Percentiles rank a stretch among this genome's conserved stretches.
Conservation (phyloP, 2,329 filamentous ascomycete genomes). For the Colletotrichum sp. region DNA sequence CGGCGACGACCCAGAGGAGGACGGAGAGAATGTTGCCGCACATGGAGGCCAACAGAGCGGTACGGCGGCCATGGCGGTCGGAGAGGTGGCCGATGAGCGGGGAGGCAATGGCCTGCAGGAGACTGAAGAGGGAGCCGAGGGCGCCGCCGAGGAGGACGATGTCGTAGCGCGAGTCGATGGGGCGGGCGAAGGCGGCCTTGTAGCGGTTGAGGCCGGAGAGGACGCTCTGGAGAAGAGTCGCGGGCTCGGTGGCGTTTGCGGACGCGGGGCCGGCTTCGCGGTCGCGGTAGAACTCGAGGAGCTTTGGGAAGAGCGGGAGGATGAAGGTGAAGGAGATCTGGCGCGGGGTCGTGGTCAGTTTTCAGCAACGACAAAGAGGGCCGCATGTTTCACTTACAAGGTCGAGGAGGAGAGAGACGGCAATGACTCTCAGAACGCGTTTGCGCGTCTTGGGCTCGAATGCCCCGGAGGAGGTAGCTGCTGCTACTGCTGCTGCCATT, state of each 20-base stretch:
- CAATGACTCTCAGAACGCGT: conserved; percentile 84
- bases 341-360: not conserved
- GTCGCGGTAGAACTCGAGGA: conserved; percentile 95
- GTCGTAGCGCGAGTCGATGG: conserved; percentile 96
- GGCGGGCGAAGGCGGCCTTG: conserved; percentile 89
- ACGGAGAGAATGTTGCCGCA: conserved; percentile 91
- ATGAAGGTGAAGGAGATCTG: conserved; percentile 99
- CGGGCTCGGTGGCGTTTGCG: conserved; percentile 47
- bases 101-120: conserved; percentile 91
- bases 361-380: not conserved
- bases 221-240: conserved; percentile 78
- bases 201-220: conserved; percentile 88
- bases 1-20: conserved; percentile 89
- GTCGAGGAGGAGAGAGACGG: conserved; percentile 88
- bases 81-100: conserved; percentile 90
- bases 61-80: conserved; percentile 86
- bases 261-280: conserved; percentile 66
- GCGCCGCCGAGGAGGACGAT: conserved; percentile 95
- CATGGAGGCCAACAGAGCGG: conserved; percentile 91
- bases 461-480: conserved; percentile 40
- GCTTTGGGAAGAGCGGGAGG: conserved; percentile 91
- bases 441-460: conserved; percentile 69
- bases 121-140: conserved; percentile 89
- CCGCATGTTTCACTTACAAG: conserved; percentile 67
- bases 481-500: conserved; percentile 6